phyloP scores from a whole-genome alignment of 2,329 filamentous ascomycete species.

The Arthroderma sp. region DNA sequence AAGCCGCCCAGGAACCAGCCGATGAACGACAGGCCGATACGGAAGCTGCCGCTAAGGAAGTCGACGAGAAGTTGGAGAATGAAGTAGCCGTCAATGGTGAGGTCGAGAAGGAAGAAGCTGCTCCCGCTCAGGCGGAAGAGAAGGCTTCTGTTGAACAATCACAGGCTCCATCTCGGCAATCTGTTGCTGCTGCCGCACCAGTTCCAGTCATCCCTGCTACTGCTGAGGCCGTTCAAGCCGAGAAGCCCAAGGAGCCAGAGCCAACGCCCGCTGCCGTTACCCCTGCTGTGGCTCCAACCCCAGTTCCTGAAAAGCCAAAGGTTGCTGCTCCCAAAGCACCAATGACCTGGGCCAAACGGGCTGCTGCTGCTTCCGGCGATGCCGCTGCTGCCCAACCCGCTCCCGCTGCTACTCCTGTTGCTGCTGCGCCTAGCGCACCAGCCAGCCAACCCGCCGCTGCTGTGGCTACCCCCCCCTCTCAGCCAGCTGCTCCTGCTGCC shows the following conservation, averaged over 20 bases:
- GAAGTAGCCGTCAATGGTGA: slow-evolving; percentile 34
- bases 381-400: slow-evolving; percentile 16
- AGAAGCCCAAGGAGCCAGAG: slow-evolving; percentile 54
- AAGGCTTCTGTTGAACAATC: slow-evolving; percentile 10
- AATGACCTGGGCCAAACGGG: slow-evolving; percentile 48
- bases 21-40: slow-evolving; percentile 23
- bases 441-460: slow-evolving; percentile 26
- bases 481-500: slow-evolving; percentile 25
- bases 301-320: slow-evolving; percentile 19
- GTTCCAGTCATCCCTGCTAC: slow-evolving; percentile 7
- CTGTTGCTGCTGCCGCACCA: background rate
- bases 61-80: slow-evolving; percentile 68
- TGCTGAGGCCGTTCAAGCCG: slow-evolving; percentile 33
- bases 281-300: slow-evolving; percentile 41
- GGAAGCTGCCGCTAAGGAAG: slow-evolving; percentile 37
- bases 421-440: slow-evolving; percentile 18
- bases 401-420: slow-evolving; percentile 20
- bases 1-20: slow-evolving; percentile 25
- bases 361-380: slow-evolving; percentile 25
- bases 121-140: slow-evolving; percentile 25
- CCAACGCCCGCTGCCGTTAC: slow-evolving; percentile 36
- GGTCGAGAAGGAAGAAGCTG: slow-evolving; percentile 17
- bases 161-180: background rate
- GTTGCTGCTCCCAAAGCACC: slow-evolving; percentile 40
- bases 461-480: slow-evolving; percentile 23